Conservation (phyloP, 495 filamentous ascomycete species). For the Cudoniella acicularis region DNA sequence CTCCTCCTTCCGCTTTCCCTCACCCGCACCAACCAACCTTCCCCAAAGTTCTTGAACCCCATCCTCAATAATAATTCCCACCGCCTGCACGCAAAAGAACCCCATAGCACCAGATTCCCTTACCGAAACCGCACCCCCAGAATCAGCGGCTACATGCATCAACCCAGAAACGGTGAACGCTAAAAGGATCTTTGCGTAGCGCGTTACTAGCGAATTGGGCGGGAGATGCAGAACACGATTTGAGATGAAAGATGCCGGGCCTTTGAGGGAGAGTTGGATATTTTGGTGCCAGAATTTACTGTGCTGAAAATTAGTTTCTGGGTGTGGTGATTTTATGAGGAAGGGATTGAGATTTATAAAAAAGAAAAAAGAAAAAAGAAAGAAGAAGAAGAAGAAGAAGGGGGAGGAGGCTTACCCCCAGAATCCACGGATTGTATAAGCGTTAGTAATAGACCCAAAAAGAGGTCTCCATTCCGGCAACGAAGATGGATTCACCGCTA, state of each 20-base stretch:
- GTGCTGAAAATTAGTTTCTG: no score
- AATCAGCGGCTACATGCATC: slow-evolving; percentile 27
- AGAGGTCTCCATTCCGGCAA: no score
- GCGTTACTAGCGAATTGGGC: slow-evolving; percentile 23
- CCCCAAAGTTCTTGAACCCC: slow-evolving; percentile 19
- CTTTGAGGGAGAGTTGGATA: slow-evolving; percentile 29
- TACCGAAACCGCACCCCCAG: slow-evolving; percentile 14
- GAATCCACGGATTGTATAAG: no score
- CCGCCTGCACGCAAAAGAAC: slow-evolving; percentile 29
- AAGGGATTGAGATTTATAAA: no score
- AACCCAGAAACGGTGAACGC: slow-evolving; percentile 33
- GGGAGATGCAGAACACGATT: slow-evolving; percentile 29
- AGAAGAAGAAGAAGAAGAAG: no score
- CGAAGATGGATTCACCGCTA: no score
- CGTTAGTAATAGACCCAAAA: no score
- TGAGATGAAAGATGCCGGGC: slow-evolving; percentile 27
- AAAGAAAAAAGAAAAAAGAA: no score
- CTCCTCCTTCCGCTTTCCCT: slow-evolving; percentile 21
- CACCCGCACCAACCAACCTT: no score
- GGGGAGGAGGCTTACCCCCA: no score
- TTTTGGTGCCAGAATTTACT: slow-evolving; percentile 41
- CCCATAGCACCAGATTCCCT: slow-evolving; percentile 26
- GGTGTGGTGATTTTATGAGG: no score
- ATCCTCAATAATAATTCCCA: slow-evolving; percentile 37
- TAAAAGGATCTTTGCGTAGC: slow-evolving; percentile 32